Evolutionary conservation across 805 yeast species (phyloP).

Genomic region (Cyberlindnera petersonii): DNA sequence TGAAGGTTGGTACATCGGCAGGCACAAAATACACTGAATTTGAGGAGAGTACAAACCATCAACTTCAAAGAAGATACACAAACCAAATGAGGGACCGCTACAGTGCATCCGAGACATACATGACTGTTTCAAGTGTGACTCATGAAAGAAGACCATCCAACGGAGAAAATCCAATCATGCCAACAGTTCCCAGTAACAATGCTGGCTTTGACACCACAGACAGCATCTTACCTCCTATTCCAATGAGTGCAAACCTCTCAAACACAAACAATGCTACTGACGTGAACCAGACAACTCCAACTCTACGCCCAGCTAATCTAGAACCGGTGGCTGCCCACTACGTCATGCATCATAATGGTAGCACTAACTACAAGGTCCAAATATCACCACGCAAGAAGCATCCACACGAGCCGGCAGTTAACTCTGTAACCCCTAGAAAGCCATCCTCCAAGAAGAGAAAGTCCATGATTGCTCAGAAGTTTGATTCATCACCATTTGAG

Average conservation of each 20-base stretch:
- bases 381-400: conserved; percentile 25
- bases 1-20: conserved; percentile 19
- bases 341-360: conserved; percentile 23
- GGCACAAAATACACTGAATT: conserved; percentile 15
- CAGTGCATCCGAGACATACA: no score
- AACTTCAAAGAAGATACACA: conserved; percentile 18
- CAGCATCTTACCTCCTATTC: conserved; percentile 26
- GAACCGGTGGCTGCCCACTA: conserved; percentile 18
- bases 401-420: conserved; percentile 16
- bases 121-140: neutral
- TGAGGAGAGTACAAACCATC: conserved; percentile 25
- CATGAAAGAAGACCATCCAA: neutral
- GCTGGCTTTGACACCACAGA: conserved; percentile 28
- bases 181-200: conserved; percentile 14
- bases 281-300: conserved; percentile 27
- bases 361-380: conserved; percentile 23
- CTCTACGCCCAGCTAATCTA: conserved; percentile 15
- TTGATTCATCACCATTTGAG: conserved; percentile 29
- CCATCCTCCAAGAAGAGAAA: conserved; percentile 23
- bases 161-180: conserved; percentile 28
- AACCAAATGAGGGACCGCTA: conserved; percentile 8
- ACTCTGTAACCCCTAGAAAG: conserved; percentile 23
- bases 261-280: conserved; percentile 26
- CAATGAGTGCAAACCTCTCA: conserved; percentile 22
- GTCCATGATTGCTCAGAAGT: conserved; percentile 24